Conservation (phyloP, 495 filamentous ascomycete species). For the Lindgomyces ingoldianus region DNA sequence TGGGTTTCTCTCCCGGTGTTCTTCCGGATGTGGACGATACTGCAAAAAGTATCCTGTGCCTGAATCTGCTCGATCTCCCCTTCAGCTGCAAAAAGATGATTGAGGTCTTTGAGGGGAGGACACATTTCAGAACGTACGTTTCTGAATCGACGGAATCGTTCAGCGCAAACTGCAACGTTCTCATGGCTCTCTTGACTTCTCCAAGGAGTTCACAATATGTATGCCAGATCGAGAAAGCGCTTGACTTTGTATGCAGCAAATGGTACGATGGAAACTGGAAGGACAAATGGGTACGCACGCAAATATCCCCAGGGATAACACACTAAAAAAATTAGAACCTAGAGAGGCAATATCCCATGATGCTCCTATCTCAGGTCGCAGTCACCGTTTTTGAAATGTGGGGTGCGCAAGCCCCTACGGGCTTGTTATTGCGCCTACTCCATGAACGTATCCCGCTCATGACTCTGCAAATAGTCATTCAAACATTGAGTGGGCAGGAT, state of each 20-base stretch:
- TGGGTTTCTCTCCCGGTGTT: background rate
- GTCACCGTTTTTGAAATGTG: background rate
- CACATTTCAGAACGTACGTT: conserved; percentile 10
- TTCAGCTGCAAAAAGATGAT: background rate
- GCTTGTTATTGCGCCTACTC: background rate
- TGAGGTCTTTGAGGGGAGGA: background rate
- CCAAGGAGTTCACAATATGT: background rate
- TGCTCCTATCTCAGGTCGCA: conserved; percentile 10
- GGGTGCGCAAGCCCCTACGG: background rate
- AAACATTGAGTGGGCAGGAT: background rate
- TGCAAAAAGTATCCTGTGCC: conserved; percentile 39
- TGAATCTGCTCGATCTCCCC: background rate
- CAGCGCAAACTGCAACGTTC: conserved; percentile 23
- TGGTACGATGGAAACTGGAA: background rate
- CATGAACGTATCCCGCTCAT: background rate
- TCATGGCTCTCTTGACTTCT: background rate
- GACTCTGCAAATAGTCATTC: background rate
- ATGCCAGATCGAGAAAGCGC: background rate
- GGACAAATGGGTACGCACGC: conserved; percentile 24
- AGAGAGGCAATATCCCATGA: conserved; percentile 4
- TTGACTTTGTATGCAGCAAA: background rate
- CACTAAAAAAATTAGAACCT: conserved; percentile 6
- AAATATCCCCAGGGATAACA: background rate
- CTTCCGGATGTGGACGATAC: conserved; percentile 54
- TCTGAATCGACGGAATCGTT: conserved; percentile 6